phyloP scores from a whole-genome alignment of 1,284 basidiomycete species.

The Ustilago tritici region DNA sequence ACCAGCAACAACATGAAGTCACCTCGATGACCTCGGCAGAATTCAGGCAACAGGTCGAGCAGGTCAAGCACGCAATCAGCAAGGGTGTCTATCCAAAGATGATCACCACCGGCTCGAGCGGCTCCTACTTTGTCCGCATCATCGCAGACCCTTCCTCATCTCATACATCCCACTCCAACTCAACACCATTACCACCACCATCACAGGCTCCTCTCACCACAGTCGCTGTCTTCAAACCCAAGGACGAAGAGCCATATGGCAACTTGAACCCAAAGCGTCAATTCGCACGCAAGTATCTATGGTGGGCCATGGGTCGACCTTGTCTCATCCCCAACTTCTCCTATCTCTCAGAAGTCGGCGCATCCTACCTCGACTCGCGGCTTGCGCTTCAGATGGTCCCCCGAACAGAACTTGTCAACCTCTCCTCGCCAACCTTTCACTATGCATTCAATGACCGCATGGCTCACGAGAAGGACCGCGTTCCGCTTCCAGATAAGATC shows the following conservation, averaged over 20 bases:
- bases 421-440: constrained; percentile 74
- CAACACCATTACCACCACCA: not conserved
- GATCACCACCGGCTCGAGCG: constrained; percentile 65
- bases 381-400: constrained; percentile 85
- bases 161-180: not conserved
- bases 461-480: constrained; percentile 46
- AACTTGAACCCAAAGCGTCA: constrained; percentile 67
- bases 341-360: constrained; percentile 79
- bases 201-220: constrained; percentile 17
- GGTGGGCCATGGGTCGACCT: constrained; percentile 69
- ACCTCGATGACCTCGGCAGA: constrained; percentile 39
- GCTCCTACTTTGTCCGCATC: constrained; percentile 65
- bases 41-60: constrained; percentile 46
- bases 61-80: constrained; percentile 58
- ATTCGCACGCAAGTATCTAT: constrained; percentile 67
- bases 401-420: constrained; percentile 82
- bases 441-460: constrained; percentile 62
- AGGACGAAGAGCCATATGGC: constrained; percentile 69
- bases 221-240: constrained; percentile 67
- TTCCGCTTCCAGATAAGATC: constrained; percentile 71
- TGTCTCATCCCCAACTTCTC: constrained; percentile 69
- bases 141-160: constrained; percentile 4
- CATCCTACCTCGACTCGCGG: constrained; percentile 83
- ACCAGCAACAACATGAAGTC: constrained; percentile 21
- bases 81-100: constrained; percentile 64